phyloP scores from a whole-genome alignment of 1,284 basidiomycete species.

The Megacollybia platyphylla region DNA sequence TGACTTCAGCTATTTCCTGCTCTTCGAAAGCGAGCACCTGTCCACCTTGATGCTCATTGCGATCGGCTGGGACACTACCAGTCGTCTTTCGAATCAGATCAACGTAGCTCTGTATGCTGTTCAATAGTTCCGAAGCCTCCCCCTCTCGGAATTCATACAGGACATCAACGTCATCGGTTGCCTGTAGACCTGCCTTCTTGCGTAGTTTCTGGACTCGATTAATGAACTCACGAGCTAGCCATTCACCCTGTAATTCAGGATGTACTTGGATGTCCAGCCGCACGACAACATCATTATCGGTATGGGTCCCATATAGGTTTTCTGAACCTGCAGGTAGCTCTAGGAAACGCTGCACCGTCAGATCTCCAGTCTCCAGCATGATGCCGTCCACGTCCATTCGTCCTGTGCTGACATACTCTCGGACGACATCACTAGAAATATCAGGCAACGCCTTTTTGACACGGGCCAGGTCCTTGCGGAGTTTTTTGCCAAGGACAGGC shows the following conservation, averaged over 20 bases:
- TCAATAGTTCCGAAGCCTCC: slow-evolving; percentile 50
- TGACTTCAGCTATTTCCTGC: slow-evolving; percentile 77
- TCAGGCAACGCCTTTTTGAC: slow-evolving; percentile 84
- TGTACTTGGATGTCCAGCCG: slow-evolving; percentile 84
- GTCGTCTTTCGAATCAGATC: slow-evolving; percentile 74
- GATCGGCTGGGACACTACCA: slow-evolving; percentile 57
- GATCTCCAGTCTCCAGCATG: slow-evolving; percentile 79
- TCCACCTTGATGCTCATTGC: slow-evolving; percentile 36
- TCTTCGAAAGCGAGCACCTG: slow-evolving; percentile 65
- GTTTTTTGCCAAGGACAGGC: slow-evolving; percentile 87
- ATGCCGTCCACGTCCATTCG: slow-evolving; percentile 86
- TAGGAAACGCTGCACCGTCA: slow-evolving; percentile 85
- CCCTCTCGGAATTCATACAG: slow-evolving; percentile 78
- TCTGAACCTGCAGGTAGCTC: slow-evolving; percentile 55
- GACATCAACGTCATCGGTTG: slow-evolving; percentile 89
- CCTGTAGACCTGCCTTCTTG: slow-evolving; percentile 91
- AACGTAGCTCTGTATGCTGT: slow-evolving; percentile 59
- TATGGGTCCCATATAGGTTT: slow-evolving; percentile 72
- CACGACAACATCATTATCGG: slow-evolving; percentile 91
- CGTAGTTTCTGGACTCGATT: slow-evolving; percentile 94
- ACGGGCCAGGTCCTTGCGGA: slow-evolving; percentile 86
- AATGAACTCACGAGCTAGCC: slow-evolving; percentile 82
- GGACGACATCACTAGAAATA: slow-evolving; percentile 77
- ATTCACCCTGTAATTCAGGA: slow-evolving; percentile 80
- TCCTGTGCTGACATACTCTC: slow-evolving; percentile 65